These are phyloP conservation scores for Jaltomata sinuosa DNA, from an alignment of 257 asterid species.

Conservation along the genomic window DNA sequence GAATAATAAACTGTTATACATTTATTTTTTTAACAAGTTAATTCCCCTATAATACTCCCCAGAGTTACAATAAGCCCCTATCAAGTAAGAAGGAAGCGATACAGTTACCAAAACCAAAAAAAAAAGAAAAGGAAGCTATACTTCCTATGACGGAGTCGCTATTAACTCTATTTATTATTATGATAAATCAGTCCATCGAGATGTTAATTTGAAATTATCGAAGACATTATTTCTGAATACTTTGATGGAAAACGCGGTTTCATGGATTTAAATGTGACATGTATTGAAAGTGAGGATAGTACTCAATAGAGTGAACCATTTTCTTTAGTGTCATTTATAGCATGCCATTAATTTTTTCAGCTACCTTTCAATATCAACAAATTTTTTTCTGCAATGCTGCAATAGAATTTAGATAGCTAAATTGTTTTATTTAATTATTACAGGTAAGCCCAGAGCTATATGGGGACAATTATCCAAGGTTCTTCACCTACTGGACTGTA, in stretches of 20 bases:
- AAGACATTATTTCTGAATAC: neutral
- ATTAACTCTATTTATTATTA: neutral
- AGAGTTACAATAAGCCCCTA: too few relatives aligned
- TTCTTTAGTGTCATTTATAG: constrained; percentile 13
- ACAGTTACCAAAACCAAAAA: too few relatives aligned
- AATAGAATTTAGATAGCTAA: neutral
- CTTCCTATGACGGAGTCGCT: too few relatives aligned
- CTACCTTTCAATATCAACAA: constrained; percentile 21
- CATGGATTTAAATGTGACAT: neutral
- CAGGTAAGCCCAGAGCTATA: constrained; percentile 94
- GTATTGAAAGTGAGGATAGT: neutral
- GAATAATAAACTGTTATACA: neutral
- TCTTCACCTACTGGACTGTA: constrained; percentile 95
- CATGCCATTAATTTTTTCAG: constrained; percentile 27
- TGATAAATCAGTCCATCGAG: neutral
- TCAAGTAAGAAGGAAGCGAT: neutral
- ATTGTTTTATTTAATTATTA: constrained; percentile 12
- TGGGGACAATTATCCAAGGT: constrained; percentile 79
- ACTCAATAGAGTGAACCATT: neutral
- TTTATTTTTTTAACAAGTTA: neutral
- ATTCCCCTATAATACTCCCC: neutral
- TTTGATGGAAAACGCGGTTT: neutral
- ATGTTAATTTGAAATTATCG: neutral
- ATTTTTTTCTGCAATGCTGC: neutral
- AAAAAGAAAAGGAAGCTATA: too few relatives aligned